Evolutionary conservation across 305 asterid species (phyloP), one percentile per base, ranked within the genome.

Genomic region (Withania somnifera): DNA sequence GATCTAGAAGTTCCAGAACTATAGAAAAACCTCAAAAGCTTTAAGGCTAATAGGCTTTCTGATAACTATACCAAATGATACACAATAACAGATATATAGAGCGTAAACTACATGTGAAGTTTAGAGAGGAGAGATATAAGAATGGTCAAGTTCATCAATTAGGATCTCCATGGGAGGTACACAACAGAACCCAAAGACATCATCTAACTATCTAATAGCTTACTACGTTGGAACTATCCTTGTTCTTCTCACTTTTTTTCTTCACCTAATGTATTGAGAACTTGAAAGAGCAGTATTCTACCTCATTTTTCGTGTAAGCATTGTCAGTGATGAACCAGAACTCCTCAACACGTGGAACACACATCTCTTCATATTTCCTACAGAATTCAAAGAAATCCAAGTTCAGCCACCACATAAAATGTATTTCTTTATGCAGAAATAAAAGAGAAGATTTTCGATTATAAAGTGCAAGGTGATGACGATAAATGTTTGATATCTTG

Each of bases 291-390:
- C 17, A 34, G 54, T 38, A 40, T 9, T 53, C 26, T 81, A 97
- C 99, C 99, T 95, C 98, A 84, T 91, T 98, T 83, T 89, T 97
- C 47, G 89, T 60, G 90, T 97, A 97, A 75, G 99, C 91, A 81
- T 89, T 92, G 87, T 97, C 98, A 30, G 98, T 97, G 86, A 93
- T 92, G 87, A 90, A 90, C 90, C 99, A 97, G 82, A 92, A 92
- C 71, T 97, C 97, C 79, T 97, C 99, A 87, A 91, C 98, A 11
- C 90, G 93, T 81, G 97, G 98, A 47, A 98, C 92, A 88, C 94
- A 92, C 81, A 97, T 95, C 90, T 97, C 98, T 89, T 97, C 99
- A 57, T 95, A 97, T 80, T 97, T 97, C 86, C 99, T 97, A 80
- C 86, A 82, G 64, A 80, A n/a, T 80, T 36, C 47, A 54, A 79